Base-by-base conservation (phyloP, 129 eudicot genomes). In the Lonicera japonica region DNA sequence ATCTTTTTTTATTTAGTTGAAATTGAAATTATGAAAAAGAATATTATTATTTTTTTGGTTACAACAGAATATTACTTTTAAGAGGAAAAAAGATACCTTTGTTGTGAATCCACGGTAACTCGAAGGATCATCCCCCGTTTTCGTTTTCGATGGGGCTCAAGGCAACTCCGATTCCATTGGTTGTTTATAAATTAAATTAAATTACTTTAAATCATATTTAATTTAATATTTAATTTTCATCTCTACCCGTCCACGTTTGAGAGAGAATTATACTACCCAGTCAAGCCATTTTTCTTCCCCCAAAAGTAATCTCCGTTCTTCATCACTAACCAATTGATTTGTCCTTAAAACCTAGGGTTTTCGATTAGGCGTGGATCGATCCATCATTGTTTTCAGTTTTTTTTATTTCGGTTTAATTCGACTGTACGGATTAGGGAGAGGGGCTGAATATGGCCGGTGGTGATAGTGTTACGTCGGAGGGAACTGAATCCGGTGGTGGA, bases 381-480 rank as follows among this genome's bases (percentile, higher is more conserved):
- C 67, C 23, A 56, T 8, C 3, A 12, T 45, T 45, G 14, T 15
- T 45, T 45, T 45, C 12, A 45, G 14, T 3, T 45, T 45, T n/a
- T n/a, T n/a, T n/a, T n/a, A n/a, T n/a, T n/a, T n/a, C n/a, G n/a
- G n/a, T n/a, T 29, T 29, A 29, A 4, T 45, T 4, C 10, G 51
- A 45, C 4, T 45, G n/a, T 45, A 45, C 58, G 39, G 54, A 57
- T 56, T 56, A 61, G 52, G 65, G 56, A 34, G 24, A n/a, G 36
- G 64, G n/a, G 51, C 19, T 45, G 23, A 59, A 40, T 50, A 77
- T 72, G 82, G 82, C 68, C 61, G 75, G 56, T 73, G 75, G 64
- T 25, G 83, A 54, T 11, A 45, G 56, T 73, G 73, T 41, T 55
- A 60, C 29, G 21, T 58, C 25, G 54, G 78, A 74, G 12, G 43